These are phyloP conservation scores for Saprolegnia parasitica DNA, from an alignment of 352 stramenopile species.

Conservation along the genomic window DNA sequence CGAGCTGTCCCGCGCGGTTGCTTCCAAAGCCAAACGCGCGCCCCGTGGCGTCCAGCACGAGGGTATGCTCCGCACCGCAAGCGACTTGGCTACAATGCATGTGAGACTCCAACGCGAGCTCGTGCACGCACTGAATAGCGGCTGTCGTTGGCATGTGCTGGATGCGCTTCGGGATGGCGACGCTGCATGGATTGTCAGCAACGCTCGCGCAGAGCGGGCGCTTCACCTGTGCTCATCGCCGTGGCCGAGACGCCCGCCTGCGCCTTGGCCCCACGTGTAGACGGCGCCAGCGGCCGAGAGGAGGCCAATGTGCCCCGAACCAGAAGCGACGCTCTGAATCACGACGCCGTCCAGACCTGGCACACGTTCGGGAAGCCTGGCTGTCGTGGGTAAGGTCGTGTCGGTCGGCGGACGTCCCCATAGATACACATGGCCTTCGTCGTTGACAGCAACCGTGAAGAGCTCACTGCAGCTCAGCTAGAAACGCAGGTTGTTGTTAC, in stretches of 20 bases:
- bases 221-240: constrained; percentile 31
- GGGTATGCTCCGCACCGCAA: constrained; percentile 19
- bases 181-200: background rate
- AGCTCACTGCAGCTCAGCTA: constrained; percentile 20
- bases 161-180: background rate
- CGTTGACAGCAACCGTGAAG: constrained; percentile 12
- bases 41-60: background rate
- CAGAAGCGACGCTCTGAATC: background rate
- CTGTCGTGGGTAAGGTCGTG: background rate
- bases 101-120: background rate
- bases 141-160: background rate
- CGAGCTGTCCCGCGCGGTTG: constrained; percentile 11
- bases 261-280: constrained; percentile 37
- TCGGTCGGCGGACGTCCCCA: constrained; percentile 12
- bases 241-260: constrained; percentile 34
- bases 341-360: constrained; percentile 8
- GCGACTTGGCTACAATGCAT: constrained; percentile 9
- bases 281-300: constrained; percentile 18
- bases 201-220: too few species aligned
- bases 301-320: constrained; percentile 9
- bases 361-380: constrained; percentile 5
- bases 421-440: constrained; percentile 8
- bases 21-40: constrained; percentile 10
- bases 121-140: background rate
- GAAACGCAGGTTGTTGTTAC: too few species aligned